Evolutionary conservation across 2,329 filamentous ascomycete species (phyloP).

Genomic region (Ilyonectria mors-panacis): DNA sequence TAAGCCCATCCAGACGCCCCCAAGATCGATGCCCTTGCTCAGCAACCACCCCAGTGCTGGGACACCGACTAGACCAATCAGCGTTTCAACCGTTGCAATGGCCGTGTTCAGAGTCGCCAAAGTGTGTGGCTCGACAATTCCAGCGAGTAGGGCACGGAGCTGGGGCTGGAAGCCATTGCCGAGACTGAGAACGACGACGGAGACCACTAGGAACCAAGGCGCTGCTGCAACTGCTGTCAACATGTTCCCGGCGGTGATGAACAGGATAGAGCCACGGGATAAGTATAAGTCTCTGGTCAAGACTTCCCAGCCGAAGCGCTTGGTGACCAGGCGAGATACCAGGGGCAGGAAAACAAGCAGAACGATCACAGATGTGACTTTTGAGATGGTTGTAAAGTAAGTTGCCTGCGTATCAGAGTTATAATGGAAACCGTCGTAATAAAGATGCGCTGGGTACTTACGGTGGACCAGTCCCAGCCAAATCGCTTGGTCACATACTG

Average conservation of each 20-base stretch:
- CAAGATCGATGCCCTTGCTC: conserved; percentile 60
- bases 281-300: conserved; percentile 59
- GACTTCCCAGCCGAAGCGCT: conserved; percentile 47
- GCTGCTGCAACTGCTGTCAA: conserved; percentile 55
- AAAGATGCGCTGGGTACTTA: conserved; percentile 31
- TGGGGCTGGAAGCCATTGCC: conserved; percentile 61
- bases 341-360: conserved; percentile 57
- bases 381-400: conserved; percentile 57
- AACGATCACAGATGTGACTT: conserved; percentile 54
- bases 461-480: conserved; percentile 62
- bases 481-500: conserved; percentile 70
- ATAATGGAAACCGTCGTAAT: not conserved
- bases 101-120: conserved; percentile 68
- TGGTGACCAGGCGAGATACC: conserved; percentile 51
- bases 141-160: conserved; percentile 65
- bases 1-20: conserved; percentile 64
- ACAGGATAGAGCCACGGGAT: conserved; percentile 51
- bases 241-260: conserved; percentile 53
- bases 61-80: conserved; percentile 61
- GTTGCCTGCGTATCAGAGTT: conserved; percentile 51
- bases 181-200: conserved; percentile 61
- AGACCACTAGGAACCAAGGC: conserved; percentile 53
- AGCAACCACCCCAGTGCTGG: conserved; percentile 65
- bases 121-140: conserved; percentile 67
- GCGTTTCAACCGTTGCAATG: conserved; percentile 64